Evolutionary conservation across 805 yeast species (phyloP), one percentile per base, ranked within the genome.

Genomic region (Candida insectorum): DNA sequence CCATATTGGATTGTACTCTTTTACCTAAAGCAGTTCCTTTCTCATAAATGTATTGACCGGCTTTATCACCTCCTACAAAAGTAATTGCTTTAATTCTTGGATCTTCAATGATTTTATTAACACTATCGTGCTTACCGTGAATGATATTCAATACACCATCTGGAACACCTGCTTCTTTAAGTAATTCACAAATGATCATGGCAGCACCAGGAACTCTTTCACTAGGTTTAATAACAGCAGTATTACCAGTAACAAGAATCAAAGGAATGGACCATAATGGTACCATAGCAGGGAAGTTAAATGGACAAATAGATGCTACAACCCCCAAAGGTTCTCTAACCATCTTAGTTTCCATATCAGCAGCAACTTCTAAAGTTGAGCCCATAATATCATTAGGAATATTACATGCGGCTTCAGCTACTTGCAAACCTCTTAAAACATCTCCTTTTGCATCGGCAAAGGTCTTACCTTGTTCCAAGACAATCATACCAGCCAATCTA

Each of bases 231-330:
- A 77, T 60, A 50, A 81, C 54, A 52, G 75, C 71, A 25, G 87
- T 77, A 66, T 82, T 83, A 43, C 91, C 91, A 15, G 87, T 80
- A 30, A 73, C 82, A 37, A 79, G 65, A 10, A 74, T 62, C 43
- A 79, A 65, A 6, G 85, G 85, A 36, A 78, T 60, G 17, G 79
- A 69, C 85, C 85, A 78, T 46, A 78, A 65, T 7, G 82, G 82
- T 46, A 84, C 85, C 91, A 82, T 82, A 27, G 86, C 89, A 16
- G 91, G 91, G 75, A 82, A 82, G 63, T 82, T 82, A 67, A 82
- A 82, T 14, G 91, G 91, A 44, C 83, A 77, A 49, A 82, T 83
- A 16, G 88, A 82, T 11, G 81, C 87, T 39, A 82, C 75, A 6
- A 82, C 85, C 20, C 91, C 91, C 40, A 81, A 63, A 27, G 86